phyloP scores from a whole-genome alignment of 495 filamentous ascomycete species.

The Saxophila tyrrhenica region DNA sequence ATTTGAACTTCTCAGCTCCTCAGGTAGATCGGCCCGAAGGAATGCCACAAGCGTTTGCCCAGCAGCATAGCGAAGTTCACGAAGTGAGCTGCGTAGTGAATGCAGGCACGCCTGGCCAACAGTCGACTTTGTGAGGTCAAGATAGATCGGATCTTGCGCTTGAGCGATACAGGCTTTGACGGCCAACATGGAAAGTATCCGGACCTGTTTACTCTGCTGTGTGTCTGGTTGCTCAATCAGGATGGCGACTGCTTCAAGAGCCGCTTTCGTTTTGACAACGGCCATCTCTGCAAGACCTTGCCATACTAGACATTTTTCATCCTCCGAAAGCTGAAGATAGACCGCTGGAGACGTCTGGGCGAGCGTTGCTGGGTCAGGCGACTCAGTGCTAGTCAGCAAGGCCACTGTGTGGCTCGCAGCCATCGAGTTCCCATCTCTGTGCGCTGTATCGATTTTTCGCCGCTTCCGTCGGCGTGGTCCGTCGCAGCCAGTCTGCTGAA shows the following conservation, averaged over 20 bases:
- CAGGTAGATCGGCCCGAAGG: conserved; percentile 39
- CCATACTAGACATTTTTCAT: conserved; percentile 23
- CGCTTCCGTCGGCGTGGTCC: background rate
- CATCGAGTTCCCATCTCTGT: too few species aligned
- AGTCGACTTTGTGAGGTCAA: conserved; percentile 53
- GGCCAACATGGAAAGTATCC: conserved; percentile 62
- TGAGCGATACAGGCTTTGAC: conserved; percentile 58
- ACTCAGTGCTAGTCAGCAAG: background rate
- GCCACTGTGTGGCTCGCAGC: background rate
- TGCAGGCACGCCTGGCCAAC: conserved; percentile 72
- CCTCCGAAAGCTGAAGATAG: conserved; percentile 2
- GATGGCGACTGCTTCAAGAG: conserved; percentile 41
- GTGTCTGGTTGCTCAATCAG: conserved; percentile 48
- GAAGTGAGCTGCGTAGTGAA: conserved; percentile 66
- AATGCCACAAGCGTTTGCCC: conserved; percentile 58
- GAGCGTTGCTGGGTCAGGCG: background rate
- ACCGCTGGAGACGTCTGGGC: background rate
- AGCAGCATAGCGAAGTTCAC: conserved; percentile 77
- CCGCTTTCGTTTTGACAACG: conserved; percentile 12
- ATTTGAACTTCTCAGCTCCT: conserved; percentile 48
- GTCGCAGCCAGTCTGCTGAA: background rate
- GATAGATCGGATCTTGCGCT: conserved; percentile 39
- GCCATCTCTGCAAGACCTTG: conserved; percentile 23
- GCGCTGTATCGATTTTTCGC: background rate
- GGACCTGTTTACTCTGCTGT: conserved; percentile 45